These are phyloP conservation scores for Aurantiochytrium sp. DNA, from an alignment of 108 stramenopile genomes.

Conservation along the genomic window DNA sequence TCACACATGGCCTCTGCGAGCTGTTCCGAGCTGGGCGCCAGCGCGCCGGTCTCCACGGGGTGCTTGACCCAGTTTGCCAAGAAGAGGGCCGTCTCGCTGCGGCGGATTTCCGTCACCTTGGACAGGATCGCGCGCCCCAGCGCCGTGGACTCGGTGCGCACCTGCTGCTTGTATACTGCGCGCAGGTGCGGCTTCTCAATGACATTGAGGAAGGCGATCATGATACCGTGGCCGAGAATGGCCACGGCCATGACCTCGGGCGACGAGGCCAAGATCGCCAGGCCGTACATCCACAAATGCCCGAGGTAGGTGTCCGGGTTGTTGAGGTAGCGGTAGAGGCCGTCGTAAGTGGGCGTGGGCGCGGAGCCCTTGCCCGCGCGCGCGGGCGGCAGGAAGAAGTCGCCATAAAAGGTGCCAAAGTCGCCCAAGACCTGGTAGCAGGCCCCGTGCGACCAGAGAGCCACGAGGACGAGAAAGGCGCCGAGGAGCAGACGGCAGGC, in stretches of 20 bases:
- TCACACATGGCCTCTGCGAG: constrained; percentile 6
- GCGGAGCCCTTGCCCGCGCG: neutral
- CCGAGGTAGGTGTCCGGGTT: constrained; percentile 20
- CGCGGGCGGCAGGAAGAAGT: constrained; percentile 9
- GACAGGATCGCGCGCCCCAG: neutral
- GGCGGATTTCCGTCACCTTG: neutral
- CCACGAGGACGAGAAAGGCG: neutral
- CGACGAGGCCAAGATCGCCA: neutral
- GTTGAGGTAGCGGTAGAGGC: constrained; percentile 20
- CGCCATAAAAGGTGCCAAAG: neutral
- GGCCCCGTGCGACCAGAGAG: neutral
- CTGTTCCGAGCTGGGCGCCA: constrained; percentile 10
- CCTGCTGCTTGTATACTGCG: constrained; percentile 18
- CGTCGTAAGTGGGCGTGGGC: neutral
- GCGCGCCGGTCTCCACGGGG: constrained; percentile 11
- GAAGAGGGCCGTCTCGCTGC: neutral
- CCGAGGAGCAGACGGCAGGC: neutral
- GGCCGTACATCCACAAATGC: constrained; percentile 17
- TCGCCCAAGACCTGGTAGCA: constrained; percentile 20
- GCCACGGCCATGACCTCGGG: neutral
- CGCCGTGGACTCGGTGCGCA: neutral
- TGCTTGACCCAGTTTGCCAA: constrained; percentile 26
- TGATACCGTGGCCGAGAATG: neutral
- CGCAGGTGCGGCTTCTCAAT: constrained; percentile 10
- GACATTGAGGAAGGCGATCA: constrained; percentile 5